A percentile compares a stretch with the other conserved stretches of the same genome.
Evolutionary conservation across 352 stramenopile species (phyloP).

Genomic region (Phytopythium kandeliae): DNA sequence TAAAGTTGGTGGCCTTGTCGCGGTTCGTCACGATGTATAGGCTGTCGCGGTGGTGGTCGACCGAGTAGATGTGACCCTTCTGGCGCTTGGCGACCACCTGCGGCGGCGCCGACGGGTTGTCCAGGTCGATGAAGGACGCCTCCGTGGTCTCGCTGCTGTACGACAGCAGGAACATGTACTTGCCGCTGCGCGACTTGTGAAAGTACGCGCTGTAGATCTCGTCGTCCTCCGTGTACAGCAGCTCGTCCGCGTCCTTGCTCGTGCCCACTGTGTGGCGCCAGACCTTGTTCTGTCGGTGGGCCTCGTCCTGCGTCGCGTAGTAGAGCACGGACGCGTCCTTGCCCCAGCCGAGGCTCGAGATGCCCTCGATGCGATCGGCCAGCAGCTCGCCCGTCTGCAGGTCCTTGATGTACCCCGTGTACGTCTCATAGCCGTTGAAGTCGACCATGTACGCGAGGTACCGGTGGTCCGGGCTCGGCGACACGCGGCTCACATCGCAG

Average conservation of each 20-base stretch:
- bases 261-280: slow-evolving; percentile 88
- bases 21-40: slow-evolving; percentile 96
- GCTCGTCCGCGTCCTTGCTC: slow-evolving; percentile 57
- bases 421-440: slow-evolving; percentile 92
- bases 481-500: slow-evolving; percentile 75
- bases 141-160: slow-evolving; percentile 92
- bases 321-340: slow-evolving; percentile 88
- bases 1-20: slow-evolving; percentile 91
- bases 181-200: slow-evolving; percentile 87
- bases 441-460: slow-evolving; percentile 95
- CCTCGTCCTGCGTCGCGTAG: slow-evolving; percentile 91
- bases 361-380: slow-evolving; percentile 77
- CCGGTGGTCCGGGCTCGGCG: slow-evolving; percentile 84
- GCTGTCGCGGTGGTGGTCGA: slow-evolving; percentile 83
- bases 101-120: slow-evolving; percentile 35
- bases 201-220: slow-evolving; percentile 92
- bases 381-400: slow-evolving; percentile 63
- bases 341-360: slow-evolving; percentile 90
- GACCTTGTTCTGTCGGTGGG: slow-evolving; percentile 92
- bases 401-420: slow-evolving; percentile 88
- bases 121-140: slow-evolving; percentile 68
- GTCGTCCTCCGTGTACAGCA: slow-evolving; percentile 94
- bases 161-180: slow-evolving; percentile 90
- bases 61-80: slow-evolving; percentile 73
- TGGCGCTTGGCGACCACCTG: slow-evolving; percentile 60